Conservation (phyloP, 306 rosid genomes). For the Fragaria vesca region DNA sequence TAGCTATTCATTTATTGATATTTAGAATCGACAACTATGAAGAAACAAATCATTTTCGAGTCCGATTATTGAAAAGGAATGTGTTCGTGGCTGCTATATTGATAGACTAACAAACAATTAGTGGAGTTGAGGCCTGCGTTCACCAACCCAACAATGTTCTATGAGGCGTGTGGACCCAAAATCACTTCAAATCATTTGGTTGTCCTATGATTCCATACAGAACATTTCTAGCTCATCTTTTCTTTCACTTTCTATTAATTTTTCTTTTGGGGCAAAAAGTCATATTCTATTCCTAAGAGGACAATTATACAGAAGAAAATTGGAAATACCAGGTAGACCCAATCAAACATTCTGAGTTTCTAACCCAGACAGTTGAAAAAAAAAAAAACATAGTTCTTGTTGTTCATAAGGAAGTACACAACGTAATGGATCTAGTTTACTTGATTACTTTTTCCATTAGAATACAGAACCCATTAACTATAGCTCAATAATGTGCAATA, state of each 20-base stretch:
- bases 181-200: not conserved
- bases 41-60: not conserved
- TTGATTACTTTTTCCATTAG: not conserved
- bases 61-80: not conserved
- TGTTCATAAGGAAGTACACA: not conserved
- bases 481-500: not conserved
- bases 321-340: not conserved
- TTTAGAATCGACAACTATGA: not conserved
- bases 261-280: not conserved
- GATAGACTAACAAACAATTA: no score
- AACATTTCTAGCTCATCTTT: not conserved
- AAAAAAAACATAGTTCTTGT: not conserved
- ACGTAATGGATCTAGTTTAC: not conserved
- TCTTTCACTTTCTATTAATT: not conserved
- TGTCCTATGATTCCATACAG: slow-evolving; percentile 5
- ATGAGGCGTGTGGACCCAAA: not conserved
- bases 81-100: not conserved
- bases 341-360: not conserved
- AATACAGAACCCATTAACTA: not conserved
- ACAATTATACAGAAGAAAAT: not conserved
- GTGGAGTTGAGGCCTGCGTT: not conserved
- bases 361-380: not conserved
- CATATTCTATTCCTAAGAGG: not conserved
- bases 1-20: no score
- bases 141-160: not conserved